These are phyloP conservation scores for Cairneyella variabilis DNA, from an alignment of 495 filamentous ascomycete species.

Conservation along the genomic window DNA sequence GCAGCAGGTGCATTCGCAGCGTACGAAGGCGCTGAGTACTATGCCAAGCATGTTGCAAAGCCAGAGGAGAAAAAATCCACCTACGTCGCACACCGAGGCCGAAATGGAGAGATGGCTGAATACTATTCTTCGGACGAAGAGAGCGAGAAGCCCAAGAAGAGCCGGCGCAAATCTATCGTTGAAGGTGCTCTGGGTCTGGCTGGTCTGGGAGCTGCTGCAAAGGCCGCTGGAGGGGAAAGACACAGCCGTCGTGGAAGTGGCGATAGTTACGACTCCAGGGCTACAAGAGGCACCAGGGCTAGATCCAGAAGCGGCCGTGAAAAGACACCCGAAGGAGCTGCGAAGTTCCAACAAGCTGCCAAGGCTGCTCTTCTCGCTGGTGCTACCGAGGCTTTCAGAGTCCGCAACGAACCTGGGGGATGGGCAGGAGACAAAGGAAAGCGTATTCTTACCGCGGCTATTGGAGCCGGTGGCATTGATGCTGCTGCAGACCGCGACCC, in stretches of 20 bases:
- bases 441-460: slow-evolving; percentile 80
- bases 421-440: slow-evolving; percentile 86
- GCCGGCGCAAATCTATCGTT: slow-evolving; percentile 61
- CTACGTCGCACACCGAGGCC: slow-evolving; percentile 41
- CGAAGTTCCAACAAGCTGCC: slow-evolving; percentile 77
- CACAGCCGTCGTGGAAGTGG: slow-evolving; percentile 49
- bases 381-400: slow-evolving; percentile 81
- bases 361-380: slow-evolving; percentile 83
- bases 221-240: slow-evolving; percentile 34
- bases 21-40: slow-evolving; percentile 50
- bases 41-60: slow-evolving; percentile 41
- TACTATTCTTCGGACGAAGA: slow-evolving; percentile 54
- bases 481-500: slow-evolving; percentile 63
- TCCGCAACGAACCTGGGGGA: slow-evolving; percentile 77
- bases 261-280: slow-evolving; percentile 49
- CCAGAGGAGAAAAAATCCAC: slow-evolving; percentile 33
- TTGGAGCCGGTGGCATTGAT: slow-evolving; percentile 80
- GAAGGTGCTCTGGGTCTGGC: slow-evolving; percentile 65
- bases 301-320: slow-evolving; percentile 37
- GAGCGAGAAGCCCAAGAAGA: slow-evolving; percentile 38
- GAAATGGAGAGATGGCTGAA: slow-evolving; percentile 39
- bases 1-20: slow-evolving; percentile 51
- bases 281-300: slow-evolving; percentile 33
- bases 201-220: slow-evolving; percentile 62
- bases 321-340: slow-evolving; percentile 37